Evolutionary conservation across 176 grass and related monocot genomes (phyloP).

Genomic region (Tuctoria greenei): DNA sequence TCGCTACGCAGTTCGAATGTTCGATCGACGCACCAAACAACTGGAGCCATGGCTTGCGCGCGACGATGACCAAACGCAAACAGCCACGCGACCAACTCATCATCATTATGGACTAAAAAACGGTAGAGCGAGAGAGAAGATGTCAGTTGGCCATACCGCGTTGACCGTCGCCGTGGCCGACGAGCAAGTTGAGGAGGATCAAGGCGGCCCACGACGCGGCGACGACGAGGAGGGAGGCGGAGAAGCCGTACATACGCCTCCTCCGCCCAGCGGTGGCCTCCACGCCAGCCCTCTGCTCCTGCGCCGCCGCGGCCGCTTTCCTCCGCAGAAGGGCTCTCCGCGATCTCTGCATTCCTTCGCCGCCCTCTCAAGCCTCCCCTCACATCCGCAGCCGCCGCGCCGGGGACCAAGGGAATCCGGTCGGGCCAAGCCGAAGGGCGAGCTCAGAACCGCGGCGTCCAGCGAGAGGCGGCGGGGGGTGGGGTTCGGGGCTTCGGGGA

Average conservation of each 20-base stretch:
- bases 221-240: conserved; percentile 63
- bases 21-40: neutral
- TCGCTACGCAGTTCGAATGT: neutral
- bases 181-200: conserved; percentile 67
- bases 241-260: conserved; percentile 63
- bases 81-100: neutral
- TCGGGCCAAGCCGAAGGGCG: neutral
- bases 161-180: conserved; percentile 73
- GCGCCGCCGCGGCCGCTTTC: conserved; percentile 59
- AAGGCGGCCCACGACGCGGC: conserved; percentile 65
- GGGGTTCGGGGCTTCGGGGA: neutral
- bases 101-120: neutral
- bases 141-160: conserved; percentile 41
- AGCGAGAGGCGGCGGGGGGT: neutral
- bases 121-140: neutral
- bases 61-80: conserved; percentile 33
- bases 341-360: conserved; percentile 84
- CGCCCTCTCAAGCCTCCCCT: neutral
- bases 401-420: neutral
- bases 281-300: conserved; percentile 37
- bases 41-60: neutral
- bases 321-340: conserved; percentile 63
- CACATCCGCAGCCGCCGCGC: conserved; percentile 39
- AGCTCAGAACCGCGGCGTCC: conserved; percentile 28
- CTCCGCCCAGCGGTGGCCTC: conserved; percentile 39